Base-by-base conservation (phyloP, 441 rosid species). In the Dalechampia spathulata region DNA sequence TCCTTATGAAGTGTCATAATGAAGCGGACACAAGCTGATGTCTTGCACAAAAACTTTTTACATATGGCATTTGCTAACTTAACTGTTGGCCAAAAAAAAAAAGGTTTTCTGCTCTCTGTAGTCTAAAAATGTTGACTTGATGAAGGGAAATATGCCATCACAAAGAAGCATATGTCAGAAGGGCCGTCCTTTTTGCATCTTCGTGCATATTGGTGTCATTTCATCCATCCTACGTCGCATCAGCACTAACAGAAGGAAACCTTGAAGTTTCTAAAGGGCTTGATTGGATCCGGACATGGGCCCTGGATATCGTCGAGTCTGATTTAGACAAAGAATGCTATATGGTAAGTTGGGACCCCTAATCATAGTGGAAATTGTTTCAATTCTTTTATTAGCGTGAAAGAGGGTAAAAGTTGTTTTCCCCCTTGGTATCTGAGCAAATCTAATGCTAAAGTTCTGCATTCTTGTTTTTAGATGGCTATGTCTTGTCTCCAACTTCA, bases 281-380 rank as follows among this genome's bases (percentile, higher is more conserved):
- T 57, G 99, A 93, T 64, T 93, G 99, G 99, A 68, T 93, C 56
- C 85, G 96, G 30, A 73, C 77, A 2, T 90, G 87, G 95, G 91
- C 97, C 65, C 78, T 90, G 56, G 73, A 74, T 34, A 62, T 87
- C 57, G 86, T 78, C 37, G 96, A 93, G 67, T 75, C 95, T 3
- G 99, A 90, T 63, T 66, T 73, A 1, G 96, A 90, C 68, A 79
- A 80, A 67, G 99, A 93, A 50, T 93, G 99, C 69, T 90, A 85
- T 66, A 65, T 65, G 28, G 97, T 93, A 77, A 76, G 87, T 71
- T n/a, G n/a, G n/a, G n/a, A n/a, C n/a, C n/a, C n/a, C n/a, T n/a
- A n/a, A n/a, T n/a, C n/a, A n/a, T n/a, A n/a, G n/a, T n/a, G n/a
- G n/a, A n/a, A n/a, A 16, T 50, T 41, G 49, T 48, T 48, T 16